Percentiles rank a stretch among this genome's conserved stretches.
These are phyloP conservation scores for Carex arenaria DNA, from an alignment of 202 grass and related monocot genomes.

Conservation along the genomic window DNA sequence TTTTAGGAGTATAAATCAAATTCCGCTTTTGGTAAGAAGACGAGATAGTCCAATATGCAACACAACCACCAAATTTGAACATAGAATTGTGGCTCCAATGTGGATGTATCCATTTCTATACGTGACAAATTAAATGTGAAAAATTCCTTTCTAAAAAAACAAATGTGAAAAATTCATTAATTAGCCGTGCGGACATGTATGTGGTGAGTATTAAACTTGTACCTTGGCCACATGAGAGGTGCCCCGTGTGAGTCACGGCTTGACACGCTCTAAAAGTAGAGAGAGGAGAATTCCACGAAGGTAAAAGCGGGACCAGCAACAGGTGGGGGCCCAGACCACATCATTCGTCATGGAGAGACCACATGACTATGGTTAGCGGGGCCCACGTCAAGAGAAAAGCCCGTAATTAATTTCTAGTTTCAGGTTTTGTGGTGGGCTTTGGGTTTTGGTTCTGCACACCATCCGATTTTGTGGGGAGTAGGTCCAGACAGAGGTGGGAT, in stretches of 20 bases:
- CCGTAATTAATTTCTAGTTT: no score
- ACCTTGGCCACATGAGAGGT: background rate
- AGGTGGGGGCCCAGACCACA: background rate
- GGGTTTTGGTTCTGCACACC: no score
- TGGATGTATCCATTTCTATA: background rate
- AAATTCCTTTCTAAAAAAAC: background rate
- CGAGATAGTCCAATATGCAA: background rate
- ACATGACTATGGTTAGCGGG: background rate
- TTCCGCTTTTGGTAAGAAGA: no score
- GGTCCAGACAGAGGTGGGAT: no score
- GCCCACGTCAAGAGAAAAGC: background rate
- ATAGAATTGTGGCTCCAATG: background rate
- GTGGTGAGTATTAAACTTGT: background rate
- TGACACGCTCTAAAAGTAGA: background rate
- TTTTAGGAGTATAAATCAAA: no score
- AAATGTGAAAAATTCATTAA: background rate
- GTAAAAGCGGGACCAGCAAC: background rate
- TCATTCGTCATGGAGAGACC: background rate
- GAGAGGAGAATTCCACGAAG: background rate
- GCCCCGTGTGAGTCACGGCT: background rate
- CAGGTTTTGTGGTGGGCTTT: no score
- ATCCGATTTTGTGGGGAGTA: background rate
- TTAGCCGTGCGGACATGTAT: background rate
- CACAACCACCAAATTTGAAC: constrained; percentile 7
- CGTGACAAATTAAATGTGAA: background rate